phyloP scores from a whole-genome alignment of 2,329 filamentous ascomycete species.

The Stachybotrys echinatus region DNA sequence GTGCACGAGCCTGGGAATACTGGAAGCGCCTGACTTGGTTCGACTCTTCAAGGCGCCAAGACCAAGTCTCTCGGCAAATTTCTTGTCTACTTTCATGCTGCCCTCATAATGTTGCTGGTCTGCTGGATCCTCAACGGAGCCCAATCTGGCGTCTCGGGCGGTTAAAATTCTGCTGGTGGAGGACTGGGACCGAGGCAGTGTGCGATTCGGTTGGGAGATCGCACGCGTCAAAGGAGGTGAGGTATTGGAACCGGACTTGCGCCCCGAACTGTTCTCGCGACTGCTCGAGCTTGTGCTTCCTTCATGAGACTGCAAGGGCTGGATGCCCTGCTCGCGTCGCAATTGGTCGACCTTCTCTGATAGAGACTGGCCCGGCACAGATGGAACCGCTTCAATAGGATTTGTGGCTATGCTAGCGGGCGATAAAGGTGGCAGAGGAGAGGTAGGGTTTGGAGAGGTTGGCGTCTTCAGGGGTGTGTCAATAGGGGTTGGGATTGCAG shows the following conservation, averaged over 20 bases:
- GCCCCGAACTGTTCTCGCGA: constrained; percentile 28
- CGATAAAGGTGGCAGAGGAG: constrained; percentile 13
- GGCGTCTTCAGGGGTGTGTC: background rate
- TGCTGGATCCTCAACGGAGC: constrained; percentile 12
- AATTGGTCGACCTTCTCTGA: constrained; percentile 44
- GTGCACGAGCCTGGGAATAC: constrained; percentile 83
- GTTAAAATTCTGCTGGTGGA: constrained; percentile 11
- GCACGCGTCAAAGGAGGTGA: constrained; percentile 51
- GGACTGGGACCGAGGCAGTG: constrained; percentile 42
- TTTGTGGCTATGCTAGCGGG: constrained; percentile 11
- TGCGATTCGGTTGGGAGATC: constrained; percentile 44
- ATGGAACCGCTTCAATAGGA: constrained; percentile 8
- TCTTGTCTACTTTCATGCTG: constrained; percentile 60
- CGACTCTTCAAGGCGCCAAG: constrained; percentile 58
- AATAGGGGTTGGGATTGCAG: constrained; percentile 15
- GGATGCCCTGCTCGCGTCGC: constrained; percentile 39
- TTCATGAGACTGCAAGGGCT: constrained; percentile 24
- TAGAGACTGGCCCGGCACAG: constrained; percentile 10
- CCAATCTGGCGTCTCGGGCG: constrained; percentile 26
- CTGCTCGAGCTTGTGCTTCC: constrained; percentile 11
- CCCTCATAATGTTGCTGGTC: constrained; percentile 26
- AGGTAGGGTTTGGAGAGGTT: background rate
- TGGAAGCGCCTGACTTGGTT: constrained; percentile 57
- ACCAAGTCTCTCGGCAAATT: constrained; percentile 67
- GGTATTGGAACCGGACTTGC: constrained; percentile 38